Base-by-base conservation (phyloP, 1,284 basidiomycete genomes). In the Cryptococcus sp. region DNA sequence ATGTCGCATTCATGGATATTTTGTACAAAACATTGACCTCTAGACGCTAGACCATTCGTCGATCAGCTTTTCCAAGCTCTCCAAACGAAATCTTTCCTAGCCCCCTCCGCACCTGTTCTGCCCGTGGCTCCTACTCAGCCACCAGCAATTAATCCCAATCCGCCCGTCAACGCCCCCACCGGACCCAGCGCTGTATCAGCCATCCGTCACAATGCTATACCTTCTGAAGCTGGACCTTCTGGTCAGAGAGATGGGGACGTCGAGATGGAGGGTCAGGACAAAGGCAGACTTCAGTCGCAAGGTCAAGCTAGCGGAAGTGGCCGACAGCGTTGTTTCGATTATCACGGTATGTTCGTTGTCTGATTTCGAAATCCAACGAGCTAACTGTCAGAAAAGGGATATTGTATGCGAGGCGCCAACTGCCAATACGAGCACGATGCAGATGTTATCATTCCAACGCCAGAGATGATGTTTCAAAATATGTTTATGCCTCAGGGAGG, bases 391-490 rank as follows among this genome's bases (percentile, higher is more conserved):
- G 89, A 91, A 67, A 85, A 84, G 58, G 91, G 93, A 1, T 96
- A 85, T 73, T 98, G 93, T 67, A 83, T 88, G 47, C 84, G 92
- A 24, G 93, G 93, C 36, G 85, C 82, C n/a, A 81, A 81, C 55
- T 98, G 93, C 80, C 91, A 89, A 69, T 97, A 83, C 71, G 90
- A 88, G 61, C 93, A 98, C 65, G 88, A 87, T 31, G 86, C 86
- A 21, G 73, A 74, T 54, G 63, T 69, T 5, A 68, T 74, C 50
- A 70, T 72, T 47, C 70, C 70, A 0, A 61, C 67, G 11, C 79
- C 82, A 14, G 80, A 72, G 57, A 73, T 75, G 72, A 68, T 71
- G 67, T 70, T 70, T 45, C 51, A 46, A 18, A 53, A 55, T n/a
- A 60, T 63, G 59, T 59, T 59, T 44, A 61, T 63, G 57, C 50